phyloP scores from a whole-genome alignment of 2,329 filamentous ascomycete species.

The Thelonectria discophora region DNA sequence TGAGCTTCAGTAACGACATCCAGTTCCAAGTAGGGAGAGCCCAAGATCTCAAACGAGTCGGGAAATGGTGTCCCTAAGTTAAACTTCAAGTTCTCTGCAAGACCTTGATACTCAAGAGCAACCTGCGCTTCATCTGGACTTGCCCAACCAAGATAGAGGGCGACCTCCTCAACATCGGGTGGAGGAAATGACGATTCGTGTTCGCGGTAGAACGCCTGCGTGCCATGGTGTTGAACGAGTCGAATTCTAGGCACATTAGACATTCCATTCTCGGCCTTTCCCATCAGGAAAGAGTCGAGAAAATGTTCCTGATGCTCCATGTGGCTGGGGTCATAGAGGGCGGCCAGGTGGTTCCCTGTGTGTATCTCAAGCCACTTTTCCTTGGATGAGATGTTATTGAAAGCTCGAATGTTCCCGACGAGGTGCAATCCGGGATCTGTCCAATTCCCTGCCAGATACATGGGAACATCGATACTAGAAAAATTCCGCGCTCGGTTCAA shows the following conservation, averaged over 20 bases:
- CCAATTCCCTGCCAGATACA: slow-evolving; percentile 18
- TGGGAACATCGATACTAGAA: slow-evolving; percentile 9
- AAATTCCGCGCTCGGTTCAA: slow-evolving; percentile 1
- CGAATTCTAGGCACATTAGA: slow-evolving; percentile 5
- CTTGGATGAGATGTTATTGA: slow-evolving; percentile 13
- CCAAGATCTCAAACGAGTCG: slow-evolving; percentile 13
- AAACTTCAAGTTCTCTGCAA: not conserved
- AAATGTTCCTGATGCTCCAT: slow-evolving; percentile 12
- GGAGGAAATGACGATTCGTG: slow-evolving; percentile 15
- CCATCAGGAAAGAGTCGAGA: slow-evolving; percentile 10
- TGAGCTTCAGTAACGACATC: slow-evolving; percentile 10
- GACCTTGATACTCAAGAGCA: slow-evolving; percentile 5
- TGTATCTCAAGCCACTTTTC: slow-evolving; percentile 23
- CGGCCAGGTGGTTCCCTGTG: slow-evolving; percentile 12
- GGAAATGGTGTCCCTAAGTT: slow-evolving; percentile 4
- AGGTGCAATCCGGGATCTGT: slow-evolving; percentile 15
- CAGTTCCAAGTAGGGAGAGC: slow-evolving; percentile 15
- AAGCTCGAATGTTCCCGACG: slow-evolving; percentile 10
- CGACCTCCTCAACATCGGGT: not conserved
- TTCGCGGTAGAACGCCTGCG: slow-evolving; percentile 7
- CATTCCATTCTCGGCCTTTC: slow-evolving; percentile 12
- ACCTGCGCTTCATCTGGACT: not conserved
- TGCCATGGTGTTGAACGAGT: slow-evolving; percentile 10
- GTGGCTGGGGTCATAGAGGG: slow-evolving; percentile 9
- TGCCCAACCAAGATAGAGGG: not conserved